A percentile compares a stretch with the other conserved stretches of the same genome.
Evolutionary conservation across 2,329 filamentous ascomycete species (phyloP).

Genomic region (Aureobasidium sp.): DNA sequence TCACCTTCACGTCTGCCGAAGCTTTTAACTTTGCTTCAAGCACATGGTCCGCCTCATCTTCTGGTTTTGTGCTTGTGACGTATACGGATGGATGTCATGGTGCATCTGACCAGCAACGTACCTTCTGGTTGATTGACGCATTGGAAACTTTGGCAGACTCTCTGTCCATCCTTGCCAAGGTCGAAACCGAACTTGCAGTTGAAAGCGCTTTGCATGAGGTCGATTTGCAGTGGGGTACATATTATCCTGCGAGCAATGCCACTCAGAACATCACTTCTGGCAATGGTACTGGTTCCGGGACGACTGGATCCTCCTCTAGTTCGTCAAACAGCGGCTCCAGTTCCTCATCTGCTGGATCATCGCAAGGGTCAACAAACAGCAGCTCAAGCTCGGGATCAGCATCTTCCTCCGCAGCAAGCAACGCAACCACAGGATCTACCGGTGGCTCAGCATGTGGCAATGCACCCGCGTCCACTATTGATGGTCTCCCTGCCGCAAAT

Average conservation of each 20-base stretch:
- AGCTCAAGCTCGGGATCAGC: background rate
- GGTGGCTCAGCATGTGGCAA: background rate
- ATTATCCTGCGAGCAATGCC: background rate
- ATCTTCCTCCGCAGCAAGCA: background rate
- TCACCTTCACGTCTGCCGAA: background rate
- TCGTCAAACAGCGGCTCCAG: background rate
- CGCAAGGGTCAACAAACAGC: background rate
- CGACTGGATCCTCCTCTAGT: background rate
- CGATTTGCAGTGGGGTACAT: conserved; percentile 1
- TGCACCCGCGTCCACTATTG: background rate
- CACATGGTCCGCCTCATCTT: background rate
- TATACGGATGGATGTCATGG: conserved; percentile 9
- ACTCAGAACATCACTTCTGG: background rate
- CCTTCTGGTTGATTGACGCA: conserved; percentile 5
- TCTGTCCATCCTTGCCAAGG: background rate
- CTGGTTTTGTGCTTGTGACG: background rate
- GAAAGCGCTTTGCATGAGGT: background rate
- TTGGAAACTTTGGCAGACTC: background rate
- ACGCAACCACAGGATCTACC: background rate
- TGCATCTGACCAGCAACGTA: background rate
- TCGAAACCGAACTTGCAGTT: background rate
- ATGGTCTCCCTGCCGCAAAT: background rate
- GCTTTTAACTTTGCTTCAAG: background rate
- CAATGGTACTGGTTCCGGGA: background rate
- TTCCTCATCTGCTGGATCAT: background rate